Evolutionary conservation across 2,329 filamentous ascomycete genomes (phyloP).

Genomic region (Pseudocercospora cruenta): DNA sequence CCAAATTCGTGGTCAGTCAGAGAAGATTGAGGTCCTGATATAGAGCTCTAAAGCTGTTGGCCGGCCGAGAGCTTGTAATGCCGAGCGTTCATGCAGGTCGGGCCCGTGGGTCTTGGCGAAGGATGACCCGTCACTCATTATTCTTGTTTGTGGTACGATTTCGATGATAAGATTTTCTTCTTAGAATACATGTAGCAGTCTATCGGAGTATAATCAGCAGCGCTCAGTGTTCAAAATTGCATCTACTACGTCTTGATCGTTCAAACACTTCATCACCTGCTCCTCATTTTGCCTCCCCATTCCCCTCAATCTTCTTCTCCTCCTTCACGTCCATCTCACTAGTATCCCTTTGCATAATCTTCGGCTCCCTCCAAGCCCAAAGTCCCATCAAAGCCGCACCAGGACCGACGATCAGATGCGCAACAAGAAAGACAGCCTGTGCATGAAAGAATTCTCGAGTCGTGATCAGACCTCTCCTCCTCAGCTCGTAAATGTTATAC

Average conservation of each 20-base stretch:
- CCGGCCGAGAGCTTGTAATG: neutral
- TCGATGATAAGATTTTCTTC: too few species aligned
- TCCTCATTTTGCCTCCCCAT: neutral
- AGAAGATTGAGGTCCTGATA: neutral
- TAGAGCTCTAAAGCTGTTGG: neutral
- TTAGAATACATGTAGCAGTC: too few species aligned
- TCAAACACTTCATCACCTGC: too few species aligned
- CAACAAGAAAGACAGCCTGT: neutral
- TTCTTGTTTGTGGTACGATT: too few species aligned
- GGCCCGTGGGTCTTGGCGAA: neutral
- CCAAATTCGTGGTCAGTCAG: neutral
- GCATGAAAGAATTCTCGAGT: neutral
- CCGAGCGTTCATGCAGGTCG: neutral
- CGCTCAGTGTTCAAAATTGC: too few species aligned
- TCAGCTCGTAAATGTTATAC: neutral
- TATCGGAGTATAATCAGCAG: too few species aligned
- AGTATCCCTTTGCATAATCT: neutral
- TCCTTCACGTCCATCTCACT: too few species aligned
- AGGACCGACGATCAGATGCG: neutral
- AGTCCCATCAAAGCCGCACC: neutral
- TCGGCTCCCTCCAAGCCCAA: neutral
- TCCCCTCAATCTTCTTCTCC: neutral
- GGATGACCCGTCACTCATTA: too few species aligned
- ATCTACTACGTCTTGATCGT: too few species aligned
- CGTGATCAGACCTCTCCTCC: neutral